These are phyloP conservation scores for Mycena olivaceomarginata DNA, from an alignment of 768 basidiomycete species.

Conservation along the genomic window DNA sequence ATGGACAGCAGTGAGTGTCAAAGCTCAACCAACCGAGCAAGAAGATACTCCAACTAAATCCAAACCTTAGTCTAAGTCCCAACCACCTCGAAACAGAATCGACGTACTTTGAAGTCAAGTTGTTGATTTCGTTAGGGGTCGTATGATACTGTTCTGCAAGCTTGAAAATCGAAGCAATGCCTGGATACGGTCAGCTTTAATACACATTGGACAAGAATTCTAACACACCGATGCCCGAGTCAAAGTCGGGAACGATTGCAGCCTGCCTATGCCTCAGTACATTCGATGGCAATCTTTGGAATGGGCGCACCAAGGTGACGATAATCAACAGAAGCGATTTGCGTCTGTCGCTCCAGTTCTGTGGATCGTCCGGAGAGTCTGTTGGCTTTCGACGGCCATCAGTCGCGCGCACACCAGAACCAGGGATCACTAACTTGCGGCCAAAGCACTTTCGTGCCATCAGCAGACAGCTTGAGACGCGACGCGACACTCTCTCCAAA, in stretches of 20 bases:
- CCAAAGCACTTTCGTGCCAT: constrained; percentile 76
- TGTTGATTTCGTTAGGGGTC: constrained; percentile 70
- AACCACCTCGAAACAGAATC: background rate
- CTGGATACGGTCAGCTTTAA: constrained; percentile 39
- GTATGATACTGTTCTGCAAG: constrained; percentile 73
- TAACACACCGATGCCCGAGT: constrained; percentile 69
- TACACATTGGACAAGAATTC: background rate
- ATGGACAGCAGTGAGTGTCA: background rate
- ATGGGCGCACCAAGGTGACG: constrained; percentile 60
- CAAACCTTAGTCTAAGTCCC: background rate
- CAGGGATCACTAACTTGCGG: constrained; percentile 60
- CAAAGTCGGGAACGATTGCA: constrained; percentile 77
- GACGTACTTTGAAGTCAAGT: constrained; percentile 69
- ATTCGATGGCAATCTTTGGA: no score
- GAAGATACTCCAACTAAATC: constrained; percentile 78
- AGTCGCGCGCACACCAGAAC: background rate
- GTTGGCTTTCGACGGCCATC: constrained; percentile 55
- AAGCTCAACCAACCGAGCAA: constrained; percentile 63
- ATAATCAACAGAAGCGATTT: constrained; percentile 72
- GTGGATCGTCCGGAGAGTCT: constrained; percentile 53
- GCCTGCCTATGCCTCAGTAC: constrained; percentile 50
- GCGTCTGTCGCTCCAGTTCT: constrained; percentile 69
- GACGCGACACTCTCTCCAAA: constrained; percentile 72
- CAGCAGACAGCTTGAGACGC: constrained; percentile 68
- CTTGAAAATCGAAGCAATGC: constrained; percentile 76